Evolutionary conservation across 805 yeast species (phyloP), one percentile per base, ranked within the genome.

Genomic region (Jamesozyma jinghongensis): DNA sequence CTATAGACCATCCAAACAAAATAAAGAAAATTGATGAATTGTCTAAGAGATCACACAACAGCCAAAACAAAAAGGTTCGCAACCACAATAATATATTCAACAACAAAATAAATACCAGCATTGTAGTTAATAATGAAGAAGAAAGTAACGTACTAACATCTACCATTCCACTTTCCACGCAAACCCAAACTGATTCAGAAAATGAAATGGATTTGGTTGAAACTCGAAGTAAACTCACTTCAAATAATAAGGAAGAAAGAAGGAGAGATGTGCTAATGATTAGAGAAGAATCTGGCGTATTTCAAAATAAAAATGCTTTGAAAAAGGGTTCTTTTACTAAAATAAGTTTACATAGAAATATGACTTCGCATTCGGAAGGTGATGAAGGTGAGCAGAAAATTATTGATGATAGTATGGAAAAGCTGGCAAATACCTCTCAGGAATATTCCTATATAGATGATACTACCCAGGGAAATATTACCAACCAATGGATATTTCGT

Each of bases 401-500:
- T 25, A 25, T 8, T 28, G n/a, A 28, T 28, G 5, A 12, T 11
- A 28, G 13, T 11, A n/a, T 28, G 5, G 31, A 28, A 8, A n/a
- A n/a, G n/a, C n/a, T 28, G n/a, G 16, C 6, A 12, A 28, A 28
- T 28, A 28, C 6, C 8, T 14, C 19, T 14, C 6, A 22, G 7
- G 46, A 45, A n/a, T 36, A 32, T 18, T 44, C 50, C 3, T 36
- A 42, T 5, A 36, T 48, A 12, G 47, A 53, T 36, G 51, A 48
- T 32, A 50, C 50, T 12, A 51, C 50, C 5, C 50, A 50, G 19
- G 51, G 42, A 3, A 45, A 36, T 22, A 36, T 46, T 14, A 42
- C 52, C 12, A 41, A 36, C n/a, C 44, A 40, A 34, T 49, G 53
- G 51, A 40, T 46, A 3, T 38, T 49, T 17, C 40, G 47, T 22